Conservation (phyloP, 768 basidiomycete genomes). For the Strobilomyces dryophilus region DNA sequence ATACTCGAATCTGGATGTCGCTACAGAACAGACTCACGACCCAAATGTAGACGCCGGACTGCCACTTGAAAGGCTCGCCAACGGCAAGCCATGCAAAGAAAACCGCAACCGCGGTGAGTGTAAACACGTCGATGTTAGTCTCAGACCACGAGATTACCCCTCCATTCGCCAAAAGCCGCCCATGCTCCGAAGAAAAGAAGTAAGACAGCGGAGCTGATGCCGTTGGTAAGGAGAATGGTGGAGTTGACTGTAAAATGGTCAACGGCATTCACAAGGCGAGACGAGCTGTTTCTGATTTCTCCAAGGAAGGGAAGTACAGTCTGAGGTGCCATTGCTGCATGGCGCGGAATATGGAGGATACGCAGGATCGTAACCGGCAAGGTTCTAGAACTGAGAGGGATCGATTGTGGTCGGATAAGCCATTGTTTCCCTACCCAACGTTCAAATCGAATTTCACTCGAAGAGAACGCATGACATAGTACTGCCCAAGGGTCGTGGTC, state of each 20-base stretch:
- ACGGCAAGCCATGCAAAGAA: slow-evolving; percentile 80
- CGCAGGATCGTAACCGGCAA: slow-evolving; percentile 71
- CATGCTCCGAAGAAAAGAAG: slow-evolving; percentile 68
- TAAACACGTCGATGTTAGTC: slow-evolving; percentile 77
- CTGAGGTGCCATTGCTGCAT: slow-evolving; percentile 45
- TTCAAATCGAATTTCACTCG: background rate
- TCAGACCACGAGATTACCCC: slow-evolving; percentile 36
- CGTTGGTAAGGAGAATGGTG: slow-evolving; percentile 74
- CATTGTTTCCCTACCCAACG: slow-evolving; percentile 68
- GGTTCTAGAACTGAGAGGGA: slow-evolving; percentile 50
- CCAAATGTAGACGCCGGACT: slow-evolving; percentile 45
- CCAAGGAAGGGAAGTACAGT: slow-evolving; percentile 68
- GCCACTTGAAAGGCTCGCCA: slow-evolving; percentile 60
- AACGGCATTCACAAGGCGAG: background rate
- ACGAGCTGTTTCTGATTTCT: slow-evolving; percentile 53
- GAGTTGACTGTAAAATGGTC: slow-evolving; percentile 52
- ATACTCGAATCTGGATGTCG: background rate
- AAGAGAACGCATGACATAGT: slow-evolving; percentile 39
- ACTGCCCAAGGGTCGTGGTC: too few relatives aligned
- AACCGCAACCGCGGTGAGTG: slow-evolving; percentile 59
- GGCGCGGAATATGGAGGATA: slow-evolving; percentile 48
- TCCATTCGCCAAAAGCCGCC: slow-evolving; percentile 82
- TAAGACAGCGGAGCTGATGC: slow-evolving; percentile 64
- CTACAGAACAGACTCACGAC: too few relatives aligned
- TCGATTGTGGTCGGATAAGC: slow-evolving; percentile 57